A percentile compares a stretch with the other conserved stretches of the same genome.
phyloP scores from a whole-genome alignment of 2,329 filamentous ascomycete genomes.

The Epichloe gansuensis region DNA sequence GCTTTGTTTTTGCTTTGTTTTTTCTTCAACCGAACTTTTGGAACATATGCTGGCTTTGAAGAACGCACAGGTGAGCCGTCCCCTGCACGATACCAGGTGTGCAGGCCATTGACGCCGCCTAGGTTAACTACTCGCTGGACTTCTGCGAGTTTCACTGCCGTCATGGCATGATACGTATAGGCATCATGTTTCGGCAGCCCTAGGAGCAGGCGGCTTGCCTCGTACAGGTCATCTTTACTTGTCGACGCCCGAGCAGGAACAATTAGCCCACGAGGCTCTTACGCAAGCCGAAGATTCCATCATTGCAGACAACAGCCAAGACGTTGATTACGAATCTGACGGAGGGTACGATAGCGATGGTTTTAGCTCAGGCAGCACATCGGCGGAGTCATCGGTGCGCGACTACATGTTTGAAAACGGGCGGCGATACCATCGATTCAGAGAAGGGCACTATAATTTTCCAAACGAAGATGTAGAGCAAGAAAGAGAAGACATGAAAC shows the following conservation, averaged over 20 bases:
- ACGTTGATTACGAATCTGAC: constrained; percentile 16
- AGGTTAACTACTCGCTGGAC: constrained; percentile 33
- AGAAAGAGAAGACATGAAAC: constrained; percentile 44
- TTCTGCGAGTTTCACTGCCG: constrained; percentile 34
- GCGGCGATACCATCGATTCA: constrained; percentile 43
- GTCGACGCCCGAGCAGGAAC: constrained; percentile 22
- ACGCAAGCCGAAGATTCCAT: constrained; percentile 24
- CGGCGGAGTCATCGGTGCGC: constrained; percentile 27
- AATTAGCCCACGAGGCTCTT: constrained; percentile 23
- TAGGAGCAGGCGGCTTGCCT: constrained; percentile 31
- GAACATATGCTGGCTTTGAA: no score
- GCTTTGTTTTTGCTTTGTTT: not conserved
- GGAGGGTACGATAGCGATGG: constrained; percentile 26
- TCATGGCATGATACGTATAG: constrained; percentile 40
- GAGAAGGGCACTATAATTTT: constrained; percentile 42
- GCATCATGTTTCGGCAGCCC: constrained; percentile 29
- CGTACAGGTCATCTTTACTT: constrained; percentile 29
- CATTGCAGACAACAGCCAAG: constrained; percentile 18
- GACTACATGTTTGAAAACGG: constrained; percentile 45
- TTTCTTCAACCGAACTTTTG: not conserved
- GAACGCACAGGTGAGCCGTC: constrained; percentile 21
- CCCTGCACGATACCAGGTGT: constrained; percentile 34
- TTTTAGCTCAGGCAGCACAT: constrained; percentile 24
- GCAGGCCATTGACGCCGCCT: constrained; percentile 32
- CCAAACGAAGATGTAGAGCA: constrained; percentile 49